Evolutionary conservation across 2,329 filamentous ascomycete genomes (phyloP).

Genomic region (Aspergillus puulaauensis): DNA sequence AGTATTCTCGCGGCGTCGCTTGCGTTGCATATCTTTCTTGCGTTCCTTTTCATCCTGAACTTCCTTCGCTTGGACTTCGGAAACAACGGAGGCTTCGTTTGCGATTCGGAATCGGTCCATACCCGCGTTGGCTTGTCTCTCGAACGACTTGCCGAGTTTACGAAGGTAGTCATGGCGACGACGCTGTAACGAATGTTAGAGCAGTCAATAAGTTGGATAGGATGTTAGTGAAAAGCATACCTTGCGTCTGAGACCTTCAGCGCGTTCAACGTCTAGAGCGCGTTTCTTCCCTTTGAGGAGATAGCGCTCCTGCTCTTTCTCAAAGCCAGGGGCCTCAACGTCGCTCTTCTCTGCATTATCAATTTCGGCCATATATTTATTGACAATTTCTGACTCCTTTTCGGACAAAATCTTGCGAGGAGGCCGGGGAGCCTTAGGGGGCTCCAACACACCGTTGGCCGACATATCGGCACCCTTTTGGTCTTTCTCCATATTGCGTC

Average conservation of each 20-base stretch:
- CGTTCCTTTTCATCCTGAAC: conserved; percentile 94
- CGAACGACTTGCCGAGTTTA: conserved; percentile 59
- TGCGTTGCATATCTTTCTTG: conserved; percentile 99
- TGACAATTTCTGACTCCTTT: conserved; percentile 68
- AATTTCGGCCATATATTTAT: conserved; percentile 62
- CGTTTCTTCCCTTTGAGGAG: conserved; percentile 63
- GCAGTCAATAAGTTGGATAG: neutral
- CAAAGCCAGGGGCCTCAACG: conserved; percentile 53
- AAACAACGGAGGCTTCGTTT: conserved; percentile 77
- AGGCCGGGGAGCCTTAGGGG: conserved; percentile 26
- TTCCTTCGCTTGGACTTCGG: conserved; percentile 86
- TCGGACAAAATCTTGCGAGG: conserved; percentile 54
- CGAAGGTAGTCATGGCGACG: conserved; percentile 57
- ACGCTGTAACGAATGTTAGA: conserved; percentile 50
- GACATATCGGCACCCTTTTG: conserved; percentile 19
- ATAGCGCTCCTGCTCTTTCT: conserved; percentile 55
- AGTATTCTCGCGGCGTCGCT: conserved; percentile 90
- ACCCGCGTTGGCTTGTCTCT: conserved; percentile 67
- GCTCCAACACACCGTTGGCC: conserved; percentile 25
- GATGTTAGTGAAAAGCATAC: conserved; percentile 42
- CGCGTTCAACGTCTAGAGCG: conserved; percentile 62
- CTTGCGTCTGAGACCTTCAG: conserved; percentile 65
- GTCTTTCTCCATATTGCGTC: conserved; percentile 23
- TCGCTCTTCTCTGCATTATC: conserved; percentile 59
- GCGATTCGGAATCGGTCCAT: conserved; percentile 73